Base-by-base conservation (phyloP, 495 filamentous ascomycete genomes). In the Penicillium samsonianum region DNA sequence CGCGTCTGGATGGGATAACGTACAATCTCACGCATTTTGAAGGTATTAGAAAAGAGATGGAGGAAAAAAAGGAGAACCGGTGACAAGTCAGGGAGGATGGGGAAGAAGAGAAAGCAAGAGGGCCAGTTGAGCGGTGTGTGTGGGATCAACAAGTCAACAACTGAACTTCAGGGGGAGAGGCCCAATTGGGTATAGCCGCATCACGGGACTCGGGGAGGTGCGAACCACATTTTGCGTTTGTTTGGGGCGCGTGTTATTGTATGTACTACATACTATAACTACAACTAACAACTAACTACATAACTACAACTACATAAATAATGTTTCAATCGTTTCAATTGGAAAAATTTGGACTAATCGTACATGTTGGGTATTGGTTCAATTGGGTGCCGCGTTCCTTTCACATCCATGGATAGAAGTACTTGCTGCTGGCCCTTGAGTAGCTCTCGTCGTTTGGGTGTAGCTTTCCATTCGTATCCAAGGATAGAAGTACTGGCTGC, bases 21-120 rank as follows among this genome's bases (percentile, higher is more conserved):
- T 83, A 93, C 91, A 74, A 96, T 96, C 84, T 96, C 91, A 87
- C 91, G 91, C 91, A 96, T 96, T 65, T 81, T 93, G 87, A 67
- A 67, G 70, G 72, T 59, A 64, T 58, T 62, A 61, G 53, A 51
- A 53, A 54, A 41, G 16, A 53, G n/a, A 53, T 42, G 50, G 10
- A 42, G 11, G 5, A 58, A 55, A 57, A 61, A 53, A 60, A 61
- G 56, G 58, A 45, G 53, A 53, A 55, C 49, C 52, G 54, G 37
- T 40, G 16, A 53, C 50, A 38, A 53, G 38, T 53, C 50, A 38
- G 31, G 58, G 59, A 65, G 60, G 64, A 60, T 58, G 59, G 62
- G 57, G 60, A 61, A 60, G 62, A 69, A 63, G 58, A 64, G 64
- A 61, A 63, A 58, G 53, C 64, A 59, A 45, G 57, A 63, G 60